Conservation (phyloP, 2,329 filamentous ascomycete genomes). For the Diaporthe capsici region DNA sequence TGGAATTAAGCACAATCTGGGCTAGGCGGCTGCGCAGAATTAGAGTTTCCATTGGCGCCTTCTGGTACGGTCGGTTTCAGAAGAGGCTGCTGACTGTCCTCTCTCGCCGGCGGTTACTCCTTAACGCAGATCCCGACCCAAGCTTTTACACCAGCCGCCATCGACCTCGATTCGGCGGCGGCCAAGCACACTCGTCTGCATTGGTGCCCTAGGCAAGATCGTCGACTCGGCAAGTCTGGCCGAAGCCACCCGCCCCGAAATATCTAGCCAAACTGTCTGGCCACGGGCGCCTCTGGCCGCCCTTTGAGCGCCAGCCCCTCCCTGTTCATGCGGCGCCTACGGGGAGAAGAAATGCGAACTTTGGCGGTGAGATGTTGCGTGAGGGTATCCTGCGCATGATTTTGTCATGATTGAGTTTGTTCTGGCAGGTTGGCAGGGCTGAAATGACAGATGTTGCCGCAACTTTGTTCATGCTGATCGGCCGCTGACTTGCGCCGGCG, state of each 20-base stretch:
- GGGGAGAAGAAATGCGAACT: neutral
- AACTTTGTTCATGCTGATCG: neutral
- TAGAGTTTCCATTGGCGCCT: neutral
- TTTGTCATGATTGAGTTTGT: neutral
- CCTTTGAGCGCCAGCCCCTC: neutral
- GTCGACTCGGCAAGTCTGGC: neutral
- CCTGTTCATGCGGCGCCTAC: neutral
- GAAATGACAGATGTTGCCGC: constrained; percentile 15
- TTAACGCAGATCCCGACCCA: constrained; percentile 33
- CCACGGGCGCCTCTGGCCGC: neutral
- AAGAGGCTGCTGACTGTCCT: neutral
- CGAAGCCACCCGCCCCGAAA: neutral
- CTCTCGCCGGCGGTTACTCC: constrained; percentile 33
- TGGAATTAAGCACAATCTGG: neutral
- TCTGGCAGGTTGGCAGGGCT: constrained; percentile 12
- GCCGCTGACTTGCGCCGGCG: neutral
- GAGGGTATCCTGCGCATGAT: neutral
- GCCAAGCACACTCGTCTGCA: neutral
- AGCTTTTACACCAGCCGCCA: constrained; percentile 10
- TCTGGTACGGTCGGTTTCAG: constrained; percentile 40
- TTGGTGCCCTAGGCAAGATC: constrained; percentile 21
- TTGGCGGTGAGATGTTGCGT: neutral
- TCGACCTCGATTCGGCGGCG: neutral
- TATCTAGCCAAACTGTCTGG: neutral
- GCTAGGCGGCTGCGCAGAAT: neutral